A percentile compares a stretch with the other conserved stretches of the same genome.
phyloP scores from a whole-genome alignment of 2,329 filamentous ascomycete genomes.

The Arthrobotrys musiformis region DNA sequence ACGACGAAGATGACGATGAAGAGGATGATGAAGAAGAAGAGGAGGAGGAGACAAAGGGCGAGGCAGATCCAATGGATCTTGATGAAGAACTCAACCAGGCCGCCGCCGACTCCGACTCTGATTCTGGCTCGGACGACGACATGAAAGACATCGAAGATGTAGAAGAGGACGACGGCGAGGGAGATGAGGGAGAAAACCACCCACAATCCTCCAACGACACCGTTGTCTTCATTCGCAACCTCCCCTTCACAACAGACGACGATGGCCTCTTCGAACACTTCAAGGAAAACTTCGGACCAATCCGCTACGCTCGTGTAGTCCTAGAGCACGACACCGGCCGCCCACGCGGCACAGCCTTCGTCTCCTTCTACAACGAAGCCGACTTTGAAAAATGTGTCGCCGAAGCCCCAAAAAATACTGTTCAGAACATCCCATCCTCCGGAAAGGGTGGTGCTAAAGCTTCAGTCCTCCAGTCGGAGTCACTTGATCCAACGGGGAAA shows the following conservation, averaged over 20 bases:
- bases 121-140: constrained; percentile 61
- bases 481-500: constrained; percentile 79
- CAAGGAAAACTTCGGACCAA: constrained; percentile 77
- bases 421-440: constrained; percentile 63
- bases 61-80: constrained; percentile 63
- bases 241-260: constrained; percentile 89
- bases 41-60: constrained; percentile 67
- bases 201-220: constrained; percentile 61
- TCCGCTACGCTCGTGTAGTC: constrained; percentile 91
- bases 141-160: not conserved
- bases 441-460: constrained; percentile 62
- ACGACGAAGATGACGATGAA: constrained; percentile 63
- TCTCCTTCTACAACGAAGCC: constrained; percentile 83
- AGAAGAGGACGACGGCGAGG: constrained; percentile 64
- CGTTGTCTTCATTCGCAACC: constrained; percentile 91
- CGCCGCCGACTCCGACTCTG: constrained; percentile 61
- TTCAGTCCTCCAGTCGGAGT: constrained; percentile 88
- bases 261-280: constrained; percentile 87
- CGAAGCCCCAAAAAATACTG: constrained; percentile 72
- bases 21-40: constrained; percentile 71
- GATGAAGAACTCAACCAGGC: constrained; percentile 63
- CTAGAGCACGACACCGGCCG: constrained; percentile 85
- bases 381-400: constrained; percentile 82
- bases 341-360: constrained; percentile 91
- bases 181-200: constrained; percentile 63